Percentiles rank a stretch among this genome's conserved stretches.
Conservation (phyloP, 257 asterid species). For the Ilex asprella region DNA sequence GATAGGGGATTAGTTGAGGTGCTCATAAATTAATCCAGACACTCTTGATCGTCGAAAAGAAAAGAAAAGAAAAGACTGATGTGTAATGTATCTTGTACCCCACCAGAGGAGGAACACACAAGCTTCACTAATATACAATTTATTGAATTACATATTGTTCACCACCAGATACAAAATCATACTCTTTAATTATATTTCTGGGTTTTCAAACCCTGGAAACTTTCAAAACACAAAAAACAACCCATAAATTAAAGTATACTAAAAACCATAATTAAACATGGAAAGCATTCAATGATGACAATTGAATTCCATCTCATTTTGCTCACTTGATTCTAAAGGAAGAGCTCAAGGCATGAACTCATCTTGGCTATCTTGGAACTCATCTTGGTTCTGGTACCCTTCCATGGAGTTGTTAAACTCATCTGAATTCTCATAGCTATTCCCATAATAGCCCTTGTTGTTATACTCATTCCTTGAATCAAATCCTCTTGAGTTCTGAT, state of each 20-base stretch:
- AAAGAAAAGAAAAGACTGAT: too few relatives aligned
- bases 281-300: constrained; percentile 9
- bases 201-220: constrained; percentile 9
- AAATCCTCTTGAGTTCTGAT: constrained; percentile 28
- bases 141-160: constrained; percentile 13
- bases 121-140: constrained; percentile 23
- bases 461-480: constrained; percentile 17
- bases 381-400: constrained; percentile 12
- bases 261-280: constrained; percentile 26
- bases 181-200: constrained; percentile 12
- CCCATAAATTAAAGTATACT: constrained; percentile 28
- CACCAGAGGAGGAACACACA: too few relatives aligned
- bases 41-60: too few relatives aligned
- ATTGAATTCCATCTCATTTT: constrained; percentile 18
- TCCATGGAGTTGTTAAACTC: constrained; percentile 13
- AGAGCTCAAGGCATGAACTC: constrained; percentile 49
- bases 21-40: too few relatives aligned
- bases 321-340: not conserved
- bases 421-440: constrained; percentile 11
- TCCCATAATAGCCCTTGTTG: constrained; percentile 24
- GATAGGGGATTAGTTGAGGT: too few relatives aligned
- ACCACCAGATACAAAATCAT: constrained; percentile 15
- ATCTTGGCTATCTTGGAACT: constrained; percentile 20
- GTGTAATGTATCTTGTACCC: too few relatives aligned
- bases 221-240: constrained; percentile 8